phyloP scores from a whole-genome alignment of 192 early-diverging fungal species.

The Neocallimastix lanati region DNA sequence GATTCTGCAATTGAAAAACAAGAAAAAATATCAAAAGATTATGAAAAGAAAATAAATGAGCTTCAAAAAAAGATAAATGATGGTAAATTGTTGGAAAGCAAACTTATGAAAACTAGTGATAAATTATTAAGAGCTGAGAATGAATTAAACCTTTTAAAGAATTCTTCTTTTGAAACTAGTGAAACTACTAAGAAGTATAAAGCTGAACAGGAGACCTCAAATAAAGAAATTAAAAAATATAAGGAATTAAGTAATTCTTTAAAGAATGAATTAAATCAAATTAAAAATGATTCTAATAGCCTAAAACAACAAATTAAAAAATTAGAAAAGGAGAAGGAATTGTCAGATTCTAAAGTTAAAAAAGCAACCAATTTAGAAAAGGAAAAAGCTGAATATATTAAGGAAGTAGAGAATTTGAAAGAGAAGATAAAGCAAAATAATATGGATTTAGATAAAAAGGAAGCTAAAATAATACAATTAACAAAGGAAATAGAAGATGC shows the following conservation, averaged over 20 bases:
- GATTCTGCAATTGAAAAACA: neutral
- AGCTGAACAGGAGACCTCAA: neutral
- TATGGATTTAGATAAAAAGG: neutral
- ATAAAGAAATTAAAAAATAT: neutral
- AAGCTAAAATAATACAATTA: neutral
- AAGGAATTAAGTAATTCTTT: neutral
- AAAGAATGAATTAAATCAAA: neutral
- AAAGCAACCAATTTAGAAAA: neutral
- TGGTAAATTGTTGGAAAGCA: neutral
- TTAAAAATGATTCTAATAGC: neutral
- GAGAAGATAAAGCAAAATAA: neutral
- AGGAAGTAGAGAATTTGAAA: neutral
- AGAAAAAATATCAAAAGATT: neutral
- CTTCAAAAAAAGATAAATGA: neutral
- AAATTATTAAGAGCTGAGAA: neutral
- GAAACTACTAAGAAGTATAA: neutral
- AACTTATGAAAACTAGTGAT: neutral
- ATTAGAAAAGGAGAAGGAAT: neutral
- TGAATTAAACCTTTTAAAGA: neutral
- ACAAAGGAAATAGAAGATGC: neutral
- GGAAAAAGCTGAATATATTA: neutral
- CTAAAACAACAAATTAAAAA: neutral
- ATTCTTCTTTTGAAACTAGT: neutral
- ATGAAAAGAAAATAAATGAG: neutral
- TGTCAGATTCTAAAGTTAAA: neutral